Conservation (phyloP, 31 red algal genomes). For the Pterothamnion heteromorphum region DNA sequence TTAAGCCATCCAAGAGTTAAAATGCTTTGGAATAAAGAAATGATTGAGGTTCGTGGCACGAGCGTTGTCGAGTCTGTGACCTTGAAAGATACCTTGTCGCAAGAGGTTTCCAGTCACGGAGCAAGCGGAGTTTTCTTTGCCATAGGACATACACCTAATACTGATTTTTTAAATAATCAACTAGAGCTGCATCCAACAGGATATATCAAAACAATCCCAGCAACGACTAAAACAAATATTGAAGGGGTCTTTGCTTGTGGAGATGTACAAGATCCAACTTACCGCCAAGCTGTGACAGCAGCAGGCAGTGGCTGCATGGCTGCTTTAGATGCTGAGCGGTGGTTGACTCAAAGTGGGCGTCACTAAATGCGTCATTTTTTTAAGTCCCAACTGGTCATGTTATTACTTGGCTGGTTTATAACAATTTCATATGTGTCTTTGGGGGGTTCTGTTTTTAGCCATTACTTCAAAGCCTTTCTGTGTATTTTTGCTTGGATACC, state of each 20-base stretch:
- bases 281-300: conserved; percentile 91
- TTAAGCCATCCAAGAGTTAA: conserved; percentile 71
- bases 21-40: conserved; percentile 77
- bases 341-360: too few relatives aligned
- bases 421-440: too few relatives aligned
- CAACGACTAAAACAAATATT: conserved; percentile 80
- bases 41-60: conserved; percentile 77
- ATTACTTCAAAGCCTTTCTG: too few relatives aligned
- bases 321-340: conserved; percentile 78
- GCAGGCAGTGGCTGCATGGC: conserved; percentile 98
- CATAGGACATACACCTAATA: conserved; percentile 92
- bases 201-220: conserved; percentile 92
- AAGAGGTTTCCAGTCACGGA: conserved; percentile 44
- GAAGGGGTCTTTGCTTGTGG: conserved; percentile 92
- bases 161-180: conserved; percentile 78
- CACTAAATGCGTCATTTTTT: too few relatives aligned
- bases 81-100: conserved; percentile 55
- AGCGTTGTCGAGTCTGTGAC: conserved; percentile 58
- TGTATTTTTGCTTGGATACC: too few relatives aligned
- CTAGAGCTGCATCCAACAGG: conserved; percentile 68
- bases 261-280: conserved; percentile 96
- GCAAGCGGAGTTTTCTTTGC: conserved; percentile 92
- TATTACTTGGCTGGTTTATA: too few relatives aligned
- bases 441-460: too few relatives aligned
- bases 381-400: too few relatives aligned